Percentiles rank a stretch among this genome's conserved stretches.
Evolutionary conservation across 1,139 yeast genomes (phyloP).

Genomic region (Pichia sp.): DNA sequence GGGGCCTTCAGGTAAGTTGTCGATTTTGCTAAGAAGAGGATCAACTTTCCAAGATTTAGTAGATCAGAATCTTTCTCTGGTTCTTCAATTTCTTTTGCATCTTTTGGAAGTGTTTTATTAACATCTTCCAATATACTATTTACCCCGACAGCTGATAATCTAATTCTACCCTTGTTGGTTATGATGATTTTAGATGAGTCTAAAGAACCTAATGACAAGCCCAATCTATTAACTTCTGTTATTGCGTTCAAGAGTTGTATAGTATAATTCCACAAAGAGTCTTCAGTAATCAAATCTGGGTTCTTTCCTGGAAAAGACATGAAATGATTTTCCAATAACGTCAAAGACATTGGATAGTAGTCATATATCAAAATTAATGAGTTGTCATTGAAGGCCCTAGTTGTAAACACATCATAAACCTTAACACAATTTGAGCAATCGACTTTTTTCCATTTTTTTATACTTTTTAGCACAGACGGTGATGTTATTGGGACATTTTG

Average conservation of each 20-base stretch:
- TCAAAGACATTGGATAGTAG: conserved; percentile 60
- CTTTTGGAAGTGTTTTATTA: conserved; percentile 12
- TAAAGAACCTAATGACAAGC: conserved; percentile 57
- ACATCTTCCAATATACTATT: conserved; percentile 54
- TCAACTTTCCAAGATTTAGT: conserved; percentile 49
- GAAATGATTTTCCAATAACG: conserved; percentile 55
- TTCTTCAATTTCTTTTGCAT: neutral
- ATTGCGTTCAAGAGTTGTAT: conserved; percentile 72
- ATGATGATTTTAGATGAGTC: conserved; percentile 68
- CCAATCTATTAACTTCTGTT: conserved; percentile 54
- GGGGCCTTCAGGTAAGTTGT: conserved; percentile 36
- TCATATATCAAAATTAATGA: conserved; percentile 64
- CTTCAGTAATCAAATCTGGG: conserved; percentile 49
- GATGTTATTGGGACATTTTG: conserved; percentile 59
- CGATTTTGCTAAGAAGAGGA: conserved; percentile 51
- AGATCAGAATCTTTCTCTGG: conserved; percentile 46
- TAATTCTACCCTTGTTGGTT: conserved; percentile 65
- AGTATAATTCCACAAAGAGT: conserved; percentile 68
- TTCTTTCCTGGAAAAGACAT: conserved; percentile 32
- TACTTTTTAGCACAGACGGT: conserved; percentile 49
- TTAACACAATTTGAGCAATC: conserved; percentile 59
- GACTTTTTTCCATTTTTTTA: conserved; percentile 51
- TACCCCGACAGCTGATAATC: conserved; percentile 69
- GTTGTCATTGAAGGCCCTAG: conserved; percentile 78
- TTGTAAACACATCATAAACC: conserved; percentile 79